These are phyloP conservation scores for Fusarium concolor DNA, from an alignment of 2,329 filamentous ascomycete species.

Conservation along the genomic window DNA sequence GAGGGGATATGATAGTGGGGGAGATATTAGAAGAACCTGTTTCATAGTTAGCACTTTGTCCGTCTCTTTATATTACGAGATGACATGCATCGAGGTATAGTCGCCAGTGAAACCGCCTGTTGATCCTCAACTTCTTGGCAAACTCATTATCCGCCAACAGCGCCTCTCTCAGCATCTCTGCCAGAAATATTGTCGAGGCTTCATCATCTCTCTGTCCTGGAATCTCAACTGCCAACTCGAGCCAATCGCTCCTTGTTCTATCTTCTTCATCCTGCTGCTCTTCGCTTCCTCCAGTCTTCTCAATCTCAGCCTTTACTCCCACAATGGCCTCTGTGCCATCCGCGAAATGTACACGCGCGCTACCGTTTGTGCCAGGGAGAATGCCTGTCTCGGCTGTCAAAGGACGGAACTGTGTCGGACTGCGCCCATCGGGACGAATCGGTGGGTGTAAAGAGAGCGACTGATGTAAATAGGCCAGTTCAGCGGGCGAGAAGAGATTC, in stretches of 20 bases:
- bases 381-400: conserved; percentile 91
- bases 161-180: conserved; percentile 89
- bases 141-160: conserved; percentile 79
- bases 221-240: conserved; percentile 92
- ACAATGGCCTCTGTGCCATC: conserved; percentile 97
- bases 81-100: conserved; percentile 88
- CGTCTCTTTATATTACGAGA: neutral
- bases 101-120: conserved; percentile 94
- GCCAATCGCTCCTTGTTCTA: conserved; percentile 74
- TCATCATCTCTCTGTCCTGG: conserved; percentile 93
- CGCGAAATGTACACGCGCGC: conserved; percentile 91
- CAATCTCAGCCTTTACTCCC: conserved; percentile 94
- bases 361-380: conserved; percentile 89
- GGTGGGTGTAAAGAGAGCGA: conserved; percentile 85
- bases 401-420: conserved; percentile 87
- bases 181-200: conserved; percentile 85
- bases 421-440: conserved; percentile 88
- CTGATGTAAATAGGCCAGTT: conserved; percentile 93
- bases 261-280: conserved; percentile 54
- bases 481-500: conserved; percentile 89
- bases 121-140: conserved; percentile 83
- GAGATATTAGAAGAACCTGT: conserved; percentile 92
- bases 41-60: neutral
- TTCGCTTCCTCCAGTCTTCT: conserved; percentile 67
- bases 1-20: conserved; percentile 90